phyloP scores from a whole-genome alignment of 2,329 filamentous ascomycete species.

The Ceratocystis albifundus region DNA sequence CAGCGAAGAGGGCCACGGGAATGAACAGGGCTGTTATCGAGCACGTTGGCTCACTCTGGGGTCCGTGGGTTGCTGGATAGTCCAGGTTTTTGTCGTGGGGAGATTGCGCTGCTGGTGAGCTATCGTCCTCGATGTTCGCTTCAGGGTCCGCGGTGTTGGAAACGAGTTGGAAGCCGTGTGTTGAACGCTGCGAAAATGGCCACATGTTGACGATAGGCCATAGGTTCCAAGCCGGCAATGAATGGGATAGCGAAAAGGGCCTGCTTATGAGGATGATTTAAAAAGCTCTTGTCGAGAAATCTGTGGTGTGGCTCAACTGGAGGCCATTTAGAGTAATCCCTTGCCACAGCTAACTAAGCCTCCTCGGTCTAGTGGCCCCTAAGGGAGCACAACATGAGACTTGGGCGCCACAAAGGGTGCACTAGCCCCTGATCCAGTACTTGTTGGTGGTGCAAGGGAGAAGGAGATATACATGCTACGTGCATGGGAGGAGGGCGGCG shows the following conservation, averaged over 20 bases:
- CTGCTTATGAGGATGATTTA: neutral
- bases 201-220: neutral
- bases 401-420: neutral
- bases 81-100: neutral
- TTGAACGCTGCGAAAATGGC: slow-evolving; percentile 4
- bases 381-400: slow-evolving; percentile 12
- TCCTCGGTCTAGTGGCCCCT: neutral
- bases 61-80: neutral
- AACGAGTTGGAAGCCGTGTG: slow-evolving; percentile 22
- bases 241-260: neutral
- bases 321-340: neutral
- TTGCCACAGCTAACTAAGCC: neutral
- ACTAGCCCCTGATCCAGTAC: slow-evolving; percentile 9
- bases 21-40: slow-evolving; percentile 18
- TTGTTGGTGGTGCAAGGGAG: neutral
- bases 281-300: neutral
- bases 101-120: neutral
- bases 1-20: slow-evolving; percentile 20
- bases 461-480: neutral
- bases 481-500: too few species aligned
- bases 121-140: slow-evolving; percentile 23
- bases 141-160: slow-evolving; percentile 20
- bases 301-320: neutral
- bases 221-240: neutral
- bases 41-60: slow-evolving; percentile 11